These are phyloP conservation scores for Tetrastigma voinierianum DNA, from an alignment of 164 flowering plant genomes.

Conservation along the genomic window DNA sequence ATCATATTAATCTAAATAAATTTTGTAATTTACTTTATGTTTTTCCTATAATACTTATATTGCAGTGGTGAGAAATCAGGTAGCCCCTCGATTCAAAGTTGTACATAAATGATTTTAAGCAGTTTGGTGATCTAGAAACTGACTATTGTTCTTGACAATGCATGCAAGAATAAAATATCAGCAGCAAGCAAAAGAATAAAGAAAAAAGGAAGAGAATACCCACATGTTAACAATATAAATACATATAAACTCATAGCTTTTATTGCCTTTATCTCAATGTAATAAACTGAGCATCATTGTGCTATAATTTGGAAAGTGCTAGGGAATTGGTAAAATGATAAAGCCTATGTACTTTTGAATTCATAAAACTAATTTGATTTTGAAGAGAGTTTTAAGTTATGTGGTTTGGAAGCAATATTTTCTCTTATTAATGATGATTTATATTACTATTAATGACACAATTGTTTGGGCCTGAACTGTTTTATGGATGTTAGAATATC, in stretches of 20 bases:
- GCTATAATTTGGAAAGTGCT: background rate
- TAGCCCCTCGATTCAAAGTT: too few relatives aligned
- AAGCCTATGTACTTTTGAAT: background rate
- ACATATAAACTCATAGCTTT: background rate
- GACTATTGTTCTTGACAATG: too few relatives aligned
- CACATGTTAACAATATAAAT: background rate
- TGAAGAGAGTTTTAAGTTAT: background rate
- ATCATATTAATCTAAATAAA: background rate
- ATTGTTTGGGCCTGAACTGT: background rate
- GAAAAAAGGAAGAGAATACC: background rate
- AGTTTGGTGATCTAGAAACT: too few relatives aligned
- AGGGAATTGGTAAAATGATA: background rate
- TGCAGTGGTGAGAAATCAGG: too few relatives aligned
- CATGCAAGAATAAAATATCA: too few relatives aligned
- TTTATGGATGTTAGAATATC: constrained; percentile 30
- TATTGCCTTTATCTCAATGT: background rate
- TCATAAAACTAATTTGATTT: background rate
- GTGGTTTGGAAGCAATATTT: background rate
- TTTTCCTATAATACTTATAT: background rate
- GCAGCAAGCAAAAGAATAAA: too few relatives aligned
- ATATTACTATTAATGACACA: background rate
- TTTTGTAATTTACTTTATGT: background rate
- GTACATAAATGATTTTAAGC: too few relatives aligned
- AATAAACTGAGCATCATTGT: background rate
- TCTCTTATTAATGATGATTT: background rate